Base-by-base conservation (phyloP, 164 flowering plant genomes). In the Stephania yunnanensis region DNA sequence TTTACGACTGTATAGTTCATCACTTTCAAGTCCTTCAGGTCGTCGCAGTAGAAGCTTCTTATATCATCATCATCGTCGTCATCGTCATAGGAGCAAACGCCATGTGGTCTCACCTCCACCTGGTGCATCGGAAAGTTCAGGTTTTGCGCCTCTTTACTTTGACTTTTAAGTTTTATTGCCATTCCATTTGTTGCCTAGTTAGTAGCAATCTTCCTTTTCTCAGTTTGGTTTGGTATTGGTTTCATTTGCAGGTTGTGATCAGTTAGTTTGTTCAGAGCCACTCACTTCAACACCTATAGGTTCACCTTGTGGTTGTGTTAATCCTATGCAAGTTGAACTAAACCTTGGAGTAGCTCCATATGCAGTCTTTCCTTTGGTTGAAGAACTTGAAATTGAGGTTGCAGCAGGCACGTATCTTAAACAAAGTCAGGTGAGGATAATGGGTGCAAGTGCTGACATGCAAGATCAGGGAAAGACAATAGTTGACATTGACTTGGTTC, bases 251-350 rank as follows among this genome's bases (percentile, higher is more conserved):
- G 99, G 91, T 74, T 95, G 99, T 82, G 92, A 84, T 75, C 95
- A 91, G 83, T 85, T 79, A 45, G 71, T 76, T 53, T 95, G 99
- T 76, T 70, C 74, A 69, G 97, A 92, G 72, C 98, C 98, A 29
- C 84, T 87, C 31, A 89, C 97, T 68, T 73, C 94, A 46, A 82
- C 92, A 79, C 97, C 98, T 63, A 83, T 87, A 82, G 95, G 93
- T 74, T 90, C 99, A 73, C 96, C 98, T 46, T 95, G 99, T 81
- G 93, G 91, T 46, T 95, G 99, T 84, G 98, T 95, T 11, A 78
- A 89, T 61, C 98, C 99, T 46, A 92, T 95, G 90, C 90, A 86
- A 92, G 89, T 95, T 82, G 87, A 82, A 77, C 94, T 95, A 82
- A 84, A 87, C 44, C 85, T 94, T 11, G 87, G 87, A 66, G 87